These are phyloP conservation scores for Leccinum uliginosum DNA, from an alignment of 768 basidiomycete genomes.

Conservation along the genomic window DNA sequence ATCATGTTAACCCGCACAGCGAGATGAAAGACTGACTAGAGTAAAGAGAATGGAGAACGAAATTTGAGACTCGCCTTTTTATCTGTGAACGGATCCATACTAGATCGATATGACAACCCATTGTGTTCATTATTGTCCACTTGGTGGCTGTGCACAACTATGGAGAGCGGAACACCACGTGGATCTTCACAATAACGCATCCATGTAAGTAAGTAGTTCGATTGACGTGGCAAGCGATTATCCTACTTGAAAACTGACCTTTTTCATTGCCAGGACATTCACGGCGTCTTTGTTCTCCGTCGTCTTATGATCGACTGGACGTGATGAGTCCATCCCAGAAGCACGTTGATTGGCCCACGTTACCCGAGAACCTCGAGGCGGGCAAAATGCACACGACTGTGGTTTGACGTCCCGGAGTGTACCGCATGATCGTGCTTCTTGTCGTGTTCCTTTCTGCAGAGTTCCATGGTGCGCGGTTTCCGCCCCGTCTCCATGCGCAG, in stretches of 20 bases:
- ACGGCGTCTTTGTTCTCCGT: neutral
- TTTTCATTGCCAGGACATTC: neutral
- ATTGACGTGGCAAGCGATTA: too few species aligned
- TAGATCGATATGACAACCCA: neutral
- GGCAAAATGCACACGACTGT: slow-evolving; percentile 2
- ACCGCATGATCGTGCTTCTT: neutral
- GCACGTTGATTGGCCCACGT: neutral
- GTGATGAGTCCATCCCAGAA: neutral
- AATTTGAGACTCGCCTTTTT: neutral
- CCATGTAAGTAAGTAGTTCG: too few species aligned
- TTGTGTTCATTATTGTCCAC: neutral
- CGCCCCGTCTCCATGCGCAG: slow-evolving; percentile 15
- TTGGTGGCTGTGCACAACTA: neutral
- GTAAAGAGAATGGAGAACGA: neutral
- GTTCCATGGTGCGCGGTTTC: slow-evolving; percentile 13
- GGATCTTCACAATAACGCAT: neutral
- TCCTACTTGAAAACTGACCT: too few species aligned
- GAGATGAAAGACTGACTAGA: slow-evolving; percentile 4
- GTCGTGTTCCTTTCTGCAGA: neutral
- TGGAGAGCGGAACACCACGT: neutral
- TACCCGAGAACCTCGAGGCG: slow-evolving; percentile 16
- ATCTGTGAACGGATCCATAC: neutral
- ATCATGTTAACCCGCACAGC: slow-evolving; percentile 26
- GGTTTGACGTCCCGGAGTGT: neutral
- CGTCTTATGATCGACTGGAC: neutral